These are phyloP conservation scores for Beauveria scarabaeidicola DNA, from an alignment of 2,329 filamentous ascomycete species.

Conservation along the genomic window DNA sequence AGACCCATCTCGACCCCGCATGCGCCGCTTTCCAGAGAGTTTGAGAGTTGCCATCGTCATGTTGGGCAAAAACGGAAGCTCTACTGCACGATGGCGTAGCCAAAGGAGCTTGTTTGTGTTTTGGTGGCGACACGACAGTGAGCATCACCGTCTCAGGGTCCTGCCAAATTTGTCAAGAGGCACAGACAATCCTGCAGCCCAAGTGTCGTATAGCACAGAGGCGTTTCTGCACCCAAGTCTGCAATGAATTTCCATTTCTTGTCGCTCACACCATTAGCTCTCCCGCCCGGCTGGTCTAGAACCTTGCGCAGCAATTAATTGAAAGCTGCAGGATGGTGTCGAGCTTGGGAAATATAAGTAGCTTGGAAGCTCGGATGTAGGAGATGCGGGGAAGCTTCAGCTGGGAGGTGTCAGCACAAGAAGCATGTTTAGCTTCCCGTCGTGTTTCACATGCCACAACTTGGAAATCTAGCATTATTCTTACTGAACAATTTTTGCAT, in stretches of 20 bases:
- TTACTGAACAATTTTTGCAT: not conserved
- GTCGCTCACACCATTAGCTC: not conserved
- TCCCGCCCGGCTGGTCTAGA: not conserved
- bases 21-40: not conserved
- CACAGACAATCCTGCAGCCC: not conserved
- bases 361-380: no score
- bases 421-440: not conserved
- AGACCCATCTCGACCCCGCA: not conserved
- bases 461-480: not conserved
- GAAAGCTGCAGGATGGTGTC: constrained; percentile 1
- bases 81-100: constrained; percentile 9
- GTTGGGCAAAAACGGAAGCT: not conserved
- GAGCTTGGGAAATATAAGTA: not conserved
- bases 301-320: not conserved
- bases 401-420: not conserved
- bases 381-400: constrained; percentile 8
- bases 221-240: not conserved
- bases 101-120: not conserved
- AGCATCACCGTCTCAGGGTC: constrained; percentile 7
- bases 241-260: not conserved
- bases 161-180: not conserved
- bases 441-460: not conserved
- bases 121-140: constrained; percentile 4
- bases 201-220: not conserved
- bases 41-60: not conserved